Base-by-base conservation (phyloP, 2,329 filamentous ascomycete genomes). In the Cordyceps fumosorosea region DNA sequence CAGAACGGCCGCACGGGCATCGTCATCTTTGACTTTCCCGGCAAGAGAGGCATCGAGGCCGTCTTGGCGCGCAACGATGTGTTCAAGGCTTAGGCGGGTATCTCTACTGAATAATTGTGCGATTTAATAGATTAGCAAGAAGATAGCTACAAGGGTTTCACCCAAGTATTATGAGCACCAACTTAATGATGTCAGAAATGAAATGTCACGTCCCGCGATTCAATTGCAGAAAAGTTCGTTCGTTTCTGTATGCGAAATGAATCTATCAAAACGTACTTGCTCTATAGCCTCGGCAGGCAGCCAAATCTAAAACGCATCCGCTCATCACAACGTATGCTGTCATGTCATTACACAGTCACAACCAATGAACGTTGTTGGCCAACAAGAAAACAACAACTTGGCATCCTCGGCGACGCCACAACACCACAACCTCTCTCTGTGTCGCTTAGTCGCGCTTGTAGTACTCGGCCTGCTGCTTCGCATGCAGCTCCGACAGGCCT, bases 1-100 rank as follows among this genome's bases (percentile, higher is more conserved):
- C 69, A 67, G 3, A 69, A n/a, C 3, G 70, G 71, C 10, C 70
- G 75, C 26, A 75, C 77, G 1, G 80, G 80, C 12, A 70, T 82
- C 10, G 72, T 82, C 42, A 81, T 82, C 65, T 72, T 78, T 2
- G 80, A 82, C 63, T 82, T 82, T 54, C 79, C 79, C 0, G 80
- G 80, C 3, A 70, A 69, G 65, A 71, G 69, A 53, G 70, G 79
- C 34, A 73, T 82, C 44, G 72, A 78, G 32, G 73, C 71, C 24
- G 72, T 82, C 11, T 63, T 82, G 58, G 68, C 65, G 42, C 75
- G 77, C 69, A 81, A 81, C 64, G 66, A 66, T 24, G 68, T 69
- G 58, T 56, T 74, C 64, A 60, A 47, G 26, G 50, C 60, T 45
- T 62, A 11, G n/a, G 54, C 37, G 32, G 32, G 5, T 37, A 11